These are phyloP conservation scores for Barnettozyma salicaria DNA, from an alignment of 805 yeast genomes.

Conservation along the genomic window DNA sequence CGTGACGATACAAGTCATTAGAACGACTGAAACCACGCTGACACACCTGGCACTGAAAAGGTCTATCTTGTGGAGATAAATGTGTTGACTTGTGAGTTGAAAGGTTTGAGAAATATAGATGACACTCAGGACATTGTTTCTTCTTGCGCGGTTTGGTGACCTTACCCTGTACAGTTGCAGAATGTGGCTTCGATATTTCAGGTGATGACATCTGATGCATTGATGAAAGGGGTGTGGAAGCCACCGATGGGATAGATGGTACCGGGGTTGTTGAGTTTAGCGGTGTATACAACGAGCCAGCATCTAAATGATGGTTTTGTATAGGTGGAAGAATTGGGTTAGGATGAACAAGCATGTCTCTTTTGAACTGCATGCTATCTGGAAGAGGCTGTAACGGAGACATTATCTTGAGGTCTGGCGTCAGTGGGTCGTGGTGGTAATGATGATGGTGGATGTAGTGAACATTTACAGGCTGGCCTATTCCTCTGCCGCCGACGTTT, in stretches of 20 bases:
- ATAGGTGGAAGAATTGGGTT: slow-evolving; percentile 10
- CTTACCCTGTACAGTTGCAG: not conserved
- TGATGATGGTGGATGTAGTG: slow-evolving; percentile 11
- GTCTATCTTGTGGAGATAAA: slow-evolving; percentile 62
- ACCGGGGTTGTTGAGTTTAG: slow-evolving; percentile 1
- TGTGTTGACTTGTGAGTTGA: slow-evolving; percentile 83
- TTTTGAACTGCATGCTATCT: not conserved
- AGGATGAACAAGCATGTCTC: slow-evolving; percentile 6
- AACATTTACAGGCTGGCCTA: slow-evolving; percentile 11
- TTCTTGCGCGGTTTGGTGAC: slow-evolving; percentile 47
- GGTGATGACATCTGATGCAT: slow-evolving; percentile 8
- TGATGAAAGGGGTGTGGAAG: slow-evolving; percentile 18
- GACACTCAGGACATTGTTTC: slow-evolving; percentile 68
- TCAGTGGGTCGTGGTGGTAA: slow-evolving; percentile 7
- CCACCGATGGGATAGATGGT: slow-evolving; percentile 10
- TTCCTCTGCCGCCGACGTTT: not conserved
- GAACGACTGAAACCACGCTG: slow-evolving; percentile 82
- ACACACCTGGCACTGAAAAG: slow-evolving; percentile 74
- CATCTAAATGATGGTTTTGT: slow-evolving; percentile 8
- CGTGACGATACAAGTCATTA: slow-evolving; percentile 80
- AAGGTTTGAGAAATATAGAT: slow-evolving; percentile 63
- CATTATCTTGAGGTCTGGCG: not conserved
- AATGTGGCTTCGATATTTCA: slow-evolving; percentile 1
- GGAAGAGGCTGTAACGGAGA: not conserved
- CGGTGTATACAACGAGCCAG: not conserved